phyloP scores from a whole-genome alignment of 2,329 filamentous ascomycete genomes.

The Paradendryphiella salina region DNA sequence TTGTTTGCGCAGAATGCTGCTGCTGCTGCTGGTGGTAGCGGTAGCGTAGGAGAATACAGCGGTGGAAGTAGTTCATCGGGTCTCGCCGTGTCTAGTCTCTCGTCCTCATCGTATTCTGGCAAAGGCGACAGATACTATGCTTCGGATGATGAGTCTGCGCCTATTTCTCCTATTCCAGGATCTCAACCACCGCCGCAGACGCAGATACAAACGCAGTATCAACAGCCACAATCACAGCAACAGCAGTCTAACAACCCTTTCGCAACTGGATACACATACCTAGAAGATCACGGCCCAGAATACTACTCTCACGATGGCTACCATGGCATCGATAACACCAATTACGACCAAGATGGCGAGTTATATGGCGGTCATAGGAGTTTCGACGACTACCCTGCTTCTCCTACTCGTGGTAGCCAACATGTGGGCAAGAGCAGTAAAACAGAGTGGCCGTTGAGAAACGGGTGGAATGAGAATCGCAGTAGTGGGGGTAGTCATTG shows the following conservation, averaged over 20 bases:
- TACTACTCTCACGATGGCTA: slow-evolving; percentile 17
- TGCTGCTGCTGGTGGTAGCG: too few relatives aligned
- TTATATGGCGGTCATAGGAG: slow-evolving; percentile 38
- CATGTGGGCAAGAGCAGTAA: slow-evolving; percentile 19
- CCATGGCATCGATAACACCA: slow-evolving; percentile 5
- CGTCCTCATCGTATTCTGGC: slow-evolving; percentile 11
- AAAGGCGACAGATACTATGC: slow-evolving; percentile 9
- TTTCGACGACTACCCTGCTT: slow-evolving; percentile 32
- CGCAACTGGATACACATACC: slow-evolving; percentile 30
- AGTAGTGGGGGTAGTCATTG: slow-evolving; percentile 2
- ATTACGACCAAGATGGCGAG: slow-evolving; percentile 31
- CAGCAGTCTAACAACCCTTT: slow-evolving; percentile 30
- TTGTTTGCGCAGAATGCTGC: slow-evolving; percentile 13
- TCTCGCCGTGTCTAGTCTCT: slow-evolving; percentile 19
- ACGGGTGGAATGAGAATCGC: slow-evolving; percentile 6
- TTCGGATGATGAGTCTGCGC: slow-evolving; percentile 11
- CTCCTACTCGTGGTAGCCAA: neutral
- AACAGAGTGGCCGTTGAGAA: slow-evolving; percentile 42
- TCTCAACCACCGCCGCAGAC: neutral
- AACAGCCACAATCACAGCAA: neutral
- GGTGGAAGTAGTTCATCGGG: slow-evolving; percentile 30
- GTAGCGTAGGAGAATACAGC: slow-evolving; percentile 21
- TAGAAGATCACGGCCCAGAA: slow-evolving; percentile 42
- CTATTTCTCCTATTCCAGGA: too few relatives aligned
- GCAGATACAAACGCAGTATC: neutral